A percentile compares a stretch with the other conserved stretches of the same genome.
Evolutionary conservation across 352 stramenopile species (phyloP).

Genomic region (Pilasporangium apinafurcum): DNA sequence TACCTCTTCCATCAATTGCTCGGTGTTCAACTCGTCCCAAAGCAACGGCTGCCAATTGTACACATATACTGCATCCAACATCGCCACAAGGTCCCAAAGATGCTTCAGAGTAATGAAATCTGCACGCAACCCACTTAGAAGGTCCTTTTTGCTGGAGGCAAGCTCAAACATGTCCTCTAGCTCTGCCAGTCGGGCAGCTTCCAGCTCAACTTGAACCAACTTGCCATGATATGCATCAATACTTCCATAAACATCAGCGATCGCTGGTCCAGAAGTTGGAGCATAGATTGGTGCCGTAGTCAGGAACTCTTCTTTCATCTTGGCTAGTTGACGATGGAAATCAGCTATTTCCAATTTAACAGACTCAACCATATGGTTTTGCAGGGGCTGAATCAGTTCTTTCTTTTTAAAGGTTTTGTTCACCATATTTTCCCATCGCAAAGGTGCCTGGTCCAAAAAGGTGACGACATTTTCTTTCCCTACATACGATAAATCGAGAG

Average conservation of each 20-base stretch:
- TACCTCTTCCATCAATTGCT: slow-evolving; percentile 87
- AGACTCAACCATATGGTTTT: slow-evolving; percentile 84
- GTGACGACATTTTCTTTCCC: slow-evolving; percentile 75
- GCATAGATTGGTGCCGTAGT: slow-evolving; percentile 44
- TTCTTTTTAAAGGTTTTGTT: slow-evolving; percentile 94
- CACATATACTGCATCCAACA: slow-evolving; percentile 67
- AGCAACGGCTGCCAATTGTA: slow-evolving; percentile 82
- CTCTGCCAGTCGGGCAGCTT: slow-evolving; percentile 81
- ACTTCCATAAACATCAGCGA: slow-evolving; percentile 75
- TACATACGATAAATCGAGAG: slow-evolving; percentile 84
- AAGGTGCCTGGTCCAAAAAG: slow-evolving; percentile 84
- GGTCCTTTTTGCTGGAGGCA: slow-evolving; percentile 65
- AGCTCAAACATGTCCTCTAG: slow-evolving; percentile 96
- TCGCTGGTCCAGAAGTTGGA: slow-evolving; percentile 11
- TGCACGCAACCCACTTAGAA: slow-evolving; percentile 65
- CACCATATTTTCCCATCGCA: slow-evolving; percentile 90
- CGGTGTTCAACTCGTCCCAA: slow-evolving; percentile 88
- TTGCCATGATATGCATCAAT: slow-evolving; percentile 85
- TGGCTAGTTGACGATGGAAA: slow-evolving; percentile 66
- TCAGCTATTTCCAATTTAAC: slow-evolving; percentile 68
- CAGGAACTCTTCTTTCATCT: slow-evolving; percentile 62
- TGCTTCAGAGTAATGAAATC: slow-evolving; percentile 90
- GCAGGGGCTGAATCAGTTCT: slow-evolving; percentile 85
- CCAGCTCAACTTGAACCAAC: slow-evolving; percentile 70
- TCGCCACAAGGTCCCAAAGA: slow-evolving; percentile 92